phyloP scores from a whole-genome alignment of 2,329 filamentous ascomycete species.

The Diaporthe sp. region DNA sequence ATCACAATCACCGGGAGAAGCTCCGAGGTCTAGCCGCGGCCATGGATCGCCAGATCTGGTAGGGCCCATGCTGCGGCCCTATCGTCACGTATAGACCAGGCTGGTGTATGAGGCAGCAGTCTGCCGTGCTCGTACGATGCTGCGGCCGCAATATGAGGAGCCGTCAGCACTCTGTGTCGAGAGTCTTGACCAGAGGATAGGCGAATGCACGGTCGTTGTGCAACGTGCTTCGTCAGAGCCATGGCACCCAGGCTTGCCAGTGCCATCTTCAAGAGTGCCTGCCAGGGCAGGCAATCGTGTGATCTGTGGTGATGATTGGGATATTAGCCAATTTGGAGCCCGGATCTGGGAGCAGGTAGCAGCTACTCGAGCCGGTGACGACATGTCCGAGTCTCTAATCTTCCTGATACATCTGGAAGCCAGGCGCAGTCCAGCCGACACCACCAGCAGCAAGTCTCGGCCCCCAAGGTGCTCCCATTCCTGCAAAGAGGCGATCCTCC shows the following conservation, averaged over 20 bases:
- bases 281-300: neutral
- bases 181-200: neutral
- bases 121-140: neutral
- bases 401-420: neutral
- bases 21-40: slow-evolving; percentile 20
- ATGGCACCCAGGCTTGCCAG: neutral
- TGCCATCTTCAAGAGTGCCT: neutral
- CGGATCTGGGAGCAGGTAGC: neutral
- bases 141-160: neutral
- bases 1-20: slow-evolving; percentile 4
- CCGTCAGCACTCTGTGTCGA: neutral
- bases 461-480: neutral
- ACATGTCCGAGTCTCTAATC: neutral
- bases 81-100: neutral
- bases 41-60: neutral
- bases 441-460: neutral
- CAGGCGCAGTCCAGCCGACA: neutral
- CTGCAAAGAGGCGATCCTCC: slow-evolving; percentile 7
- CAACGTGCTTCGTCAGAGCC: neutral
- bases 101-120: slow-evolving; percentile 8
- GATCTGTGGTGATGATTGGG: neutral
- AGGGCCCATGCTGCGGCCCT: neutral
- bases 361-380: neutral
- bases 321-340: slow-evolving; percentile 8
- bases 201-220: neutral